Percentiles rank a stretch among this genome's conserved stretches.
Evolutionary conservation across 345 rosid genomes (phyloP).

Genomic region (Abelmoschus esculentus): DNA sequence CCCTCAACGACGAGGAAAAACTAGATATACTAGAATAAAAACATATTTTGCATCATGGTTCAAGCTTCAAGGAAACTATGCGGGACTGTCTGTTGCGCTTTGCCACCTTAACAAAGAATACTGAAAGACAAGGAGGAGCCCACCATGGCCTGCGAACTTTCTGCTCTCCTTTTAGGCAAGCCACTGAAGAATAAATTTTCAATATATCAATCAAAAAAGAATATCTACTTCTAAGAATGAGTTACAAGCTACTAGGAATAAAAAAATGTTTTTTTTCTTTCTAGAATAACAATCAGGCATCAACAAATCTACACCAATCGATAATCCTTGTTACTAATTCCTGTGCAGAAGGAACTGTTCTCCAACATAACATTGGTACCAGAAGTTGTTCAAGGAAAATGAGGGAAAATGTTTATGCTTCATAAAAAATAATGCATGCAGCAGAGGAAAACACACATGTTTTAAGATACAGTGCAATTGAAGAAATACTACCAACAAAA

Average conservation of each 20-base stretch:
- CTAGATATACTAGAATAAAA: constrained; percentile 44
- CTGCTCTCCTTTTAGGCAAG: constrained; percentile 96
- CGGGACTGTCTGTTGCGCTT: constrained; percentile 91
- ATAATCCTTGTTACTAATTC: not conserved
- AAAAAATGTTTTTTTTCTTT: not conserved
- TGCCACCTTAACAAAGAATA: constrained; percentile 71
- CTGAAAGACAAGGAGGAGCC: constrained; percentile 89
- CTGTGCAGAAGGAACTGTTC: not conserved
- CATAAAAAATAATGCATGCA: not conserved
- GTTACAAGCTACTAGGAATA: not conserved
- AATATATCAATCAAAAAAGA: not conserved
- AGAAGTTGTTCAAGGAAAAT: not conserved
- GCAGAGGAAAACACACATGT: not conserved
- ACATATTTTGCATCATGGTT: constrained; percentile 53
- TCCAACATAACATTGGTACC: not conserved
- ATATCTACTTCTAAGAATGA: not conserved
- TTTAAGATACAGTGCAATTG: not conserved
- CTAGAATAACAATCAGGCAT: not conserved
- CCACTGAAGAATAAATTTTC: constrained; percentile 41
- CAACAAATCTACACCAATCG: not conserved
- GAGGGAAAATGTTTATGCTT: not conserved
- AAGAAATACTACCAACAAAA: not conserved
- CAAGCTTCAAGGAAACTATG: constrained; percentile 91
- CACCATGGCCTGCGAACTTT: constrained; percentile 94
- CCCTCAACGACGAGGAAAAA: constrained; percentile 32